phyloP scores from a whole-genome alignment of 495 filamentous ascomycete genomes.

The Penicillium antarcticum region DNA sequence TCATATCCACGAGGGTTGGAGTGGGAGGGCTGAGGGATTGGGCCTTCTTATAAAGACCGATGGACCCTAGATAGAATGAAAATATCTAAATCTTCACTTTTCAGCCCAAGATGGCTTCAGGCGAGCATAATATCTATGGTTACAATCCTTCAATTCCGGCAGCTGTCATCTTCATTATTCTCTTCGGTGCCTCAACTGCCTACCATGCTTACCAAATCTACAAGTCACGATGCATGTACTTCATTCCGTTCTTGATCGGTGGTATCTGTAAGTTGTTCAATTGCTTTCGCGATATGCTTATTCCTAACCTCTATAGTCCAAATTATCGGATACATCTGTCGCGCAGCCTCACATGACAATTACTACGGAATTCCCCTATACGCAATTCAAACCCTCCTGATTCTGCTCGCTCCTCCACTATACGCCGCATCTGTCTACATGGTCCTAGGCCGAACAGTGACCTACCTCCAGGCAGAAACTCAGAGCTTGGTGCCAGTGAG shows the following conservation, averaged over 20 bases:
- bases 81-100: neutral
- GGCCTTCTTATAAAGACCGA: neutral
- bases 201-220: constrained; percentile 17
- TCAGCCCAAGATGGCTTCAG: constrained; percentile 7
- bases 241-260: constrained; percentile 26
- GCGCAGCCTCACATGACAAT: constrained; percentile 34
- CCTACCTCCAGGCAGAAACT: constrained; percentile 40
- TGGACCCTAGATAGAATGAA: neutral
- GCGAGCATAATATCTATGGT: constrained; percentile 22
- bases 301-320: constrained; percentile 42
- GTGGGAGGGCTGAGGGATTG: neutral
- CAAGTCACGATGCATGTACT: constrained; percentile 26
- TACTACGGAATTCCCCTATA: constrained; percentile 27
- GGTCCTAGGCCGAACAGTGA: constrained; percentile 53
- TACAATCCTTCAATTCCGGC: constrained; percentile 22
- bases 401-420: constrained; percentile 47
- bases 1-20: neutral
- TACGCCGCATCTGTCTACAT: constrained; percentile 59
- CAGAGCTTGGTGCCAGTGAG: constrained; percentile 18
- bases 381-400: constrained; percentile 37
- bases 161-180: constrained; percentile 19
- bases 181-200: constrained; percentile 16
- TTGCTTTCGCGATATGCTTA: neutral
- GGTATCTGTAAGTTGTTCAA: constrained; percentile 20
- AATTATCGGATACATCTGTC: constrained; percentile 55